Evolutionary conservation across 768 basidiomycete species (phyloP).

Genomic region (Boletus eberwhitei): DNA sequence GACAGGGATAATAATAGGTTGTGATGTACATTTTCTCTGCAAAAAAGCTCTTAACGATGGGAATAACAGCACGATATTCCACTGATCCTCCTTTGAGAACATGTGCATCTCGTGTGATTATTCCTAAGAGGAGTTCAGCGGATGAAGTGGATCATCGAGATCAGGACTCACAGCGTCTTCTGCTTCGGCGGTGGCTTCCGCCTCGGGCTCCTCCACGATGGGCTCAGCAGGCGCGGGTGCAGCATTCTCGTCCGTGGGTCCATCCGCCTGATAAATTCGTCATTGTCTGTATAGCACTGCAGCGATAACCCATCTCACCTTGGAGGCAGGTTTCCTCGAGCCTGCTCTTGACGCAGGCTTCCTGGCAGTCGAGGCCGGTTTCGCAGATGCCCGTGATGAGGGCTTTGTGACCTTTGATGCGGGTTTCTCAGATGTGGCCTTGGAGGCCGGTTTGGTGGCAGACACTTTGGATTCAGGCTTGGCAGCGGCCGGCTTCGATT

Average conservation of each 20-base stretch:
- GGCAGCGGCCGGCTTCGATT: slow-evolving; percentile 29
- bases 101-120: slow-evolving; percentile 17
- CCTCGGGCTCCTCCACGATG: slow-evolving; percentile 56
- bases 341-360: slow-evolving; percentile 58
- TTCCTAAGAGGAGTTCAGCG: slow-evolving; percentile 11
- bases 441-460: slow-evolving; percentile 30
- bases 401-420: slow-evolving; percentile 41
- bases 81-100: slow-evolving; percentile 9
- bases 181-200: slow-evolving; percentile 39
- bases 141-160: not conserved
- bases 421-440: slow-evolving; percentile 38
- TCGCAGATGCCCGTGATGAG: slow-evolving; percentile 37
- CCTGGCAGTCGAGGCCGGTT: slow-evolving; percentile 43
- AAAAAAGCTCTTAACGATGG: slow-evolving; percentile 13
- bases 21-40: slow-evolving; percentile 34
- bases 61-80: slow-evolving; percentile 15
- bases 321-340: slow-evolving; percentile 64
- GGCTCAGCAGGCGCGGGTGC: slow-evolving; percentile 40
- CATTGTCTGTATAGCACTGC: not conserved
- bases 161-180: slow-evolving; percentile 28
- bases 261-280: slow-evolving; percentile 29
- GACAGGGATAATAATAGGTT: slow-evolving; percentile 33
- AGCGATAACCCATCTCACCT: slow-evolving; percentile 35
- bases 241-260: slow-evolving; percentile 36
- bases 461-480: slow-evolving; percentile 36